Evolutionary conservation across 2,329 filamentous ascomycete species (phyloP).

Genomic region (Colletotrichum sublineola): DNA sequence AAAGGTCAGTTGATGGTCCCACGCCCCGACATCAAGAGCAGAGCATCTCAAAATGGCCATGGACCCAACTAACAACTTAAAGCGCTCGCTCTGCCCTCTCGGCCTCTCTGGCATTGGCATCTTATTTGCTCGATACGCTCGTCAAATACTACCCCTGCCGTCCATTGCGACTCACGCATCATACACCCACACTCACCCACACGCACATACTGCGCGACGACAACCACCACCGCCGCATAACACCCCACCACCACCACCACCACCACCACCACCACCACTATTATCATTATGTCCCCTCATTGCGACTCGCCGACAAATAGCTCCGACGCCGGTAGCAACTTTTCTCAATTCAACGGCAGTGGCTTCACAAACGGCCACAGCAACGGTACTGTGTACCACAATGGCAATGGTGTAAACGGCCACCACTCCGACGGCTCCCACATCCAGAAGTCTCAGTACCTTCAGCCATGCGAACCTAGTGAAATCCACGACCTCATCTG

Average conservation of each 20-base stretch:
- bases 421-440: slow-evolving; percentile 23
- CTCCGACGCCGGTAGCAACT: slow-evolving; percentile 38
- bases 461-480: slow-evolving; percentile 67
- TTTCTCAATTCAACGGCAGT: slow-evolving; percentile 43
- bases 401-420: slow-evolving; percentile 38
- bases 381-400: slow-evolving; percentile 31
- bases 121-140: slow-evolving; percentile 20
- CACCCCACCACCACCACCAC: slow-evolving; percentile 2
- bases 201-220: neutral
- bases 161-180: slow-evolving; percentile 21
- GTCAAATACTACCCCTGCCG: slow-evolving; percentile 19
- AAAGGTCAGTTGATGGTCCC: slow-evolving; percentile 40
- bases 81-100: slow-evolving; percentile 33
- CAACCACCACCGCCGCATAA: neutral
- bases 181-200: neutral
- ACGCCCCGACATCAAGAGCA: slow-evolving; percentile 26
- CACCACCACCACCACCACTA: slow-evolving; percentile 15
- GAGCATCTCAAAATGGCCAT: slow-evolving; percentile 22
- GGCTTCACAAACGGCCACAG: slow-evolving; percentile 43
- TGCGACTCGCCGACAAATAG: slow-evolving; percentile 51
- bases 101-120: slow-evolving; percentile 18
- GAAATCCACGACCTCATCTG: slow-evolving; percentile 88
- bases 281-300: slow-evolving; percentile 53
- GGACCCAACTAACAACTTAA: slow-evolving; percentile 31
- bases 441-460: slow-evolving; percentile 53